Base-by-base conservation (phyloP, 257 asterid genomes). In the Lithospermum erythrorhizon region DNA sequence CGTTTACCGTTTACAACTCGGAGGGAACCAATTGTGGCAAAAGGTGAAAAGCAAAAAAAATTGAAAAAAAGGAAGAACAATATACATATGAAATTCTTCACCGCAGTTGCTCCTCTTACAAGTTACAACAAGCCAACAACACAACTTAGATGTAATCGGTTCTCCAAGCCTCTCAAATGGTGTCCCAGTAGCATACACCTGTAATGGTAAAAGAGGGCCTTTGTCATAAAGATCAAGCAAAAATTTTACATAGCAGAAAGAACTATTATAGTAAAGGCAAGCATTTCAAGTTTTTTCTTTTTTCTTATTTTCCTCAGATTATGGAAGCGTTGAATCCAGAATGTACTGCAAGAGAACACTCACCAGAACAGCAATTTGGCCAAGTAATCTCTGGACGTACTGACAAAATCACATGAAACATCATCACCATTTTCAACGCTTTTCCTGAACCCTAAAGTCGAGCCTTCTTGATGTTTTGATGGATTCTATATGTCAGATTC, bases 121-220 rank as follows among this genome's bases (percentile, higher is more conserved):
- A 78, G 63, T 76, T 59, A 91, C 75, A 91, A 78, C 78, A 91
- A 82, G 67, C 98, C 98, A 56, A 91, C 96, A 29, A 71, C 96
- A 72, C 97, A 91, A 68, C 85, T 88, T 48, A 91, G 80, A 76
- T 88, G 95, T 75, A 91, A 75, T 74, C 96, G 81, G 79, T 88
- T 91, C 83, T 91, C 98, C 94, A 91, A 74, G 52, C 95, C 93
- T 76, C 98, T 75, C 67, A 93, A 76, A 72, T 93, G 99, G 80
- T 93, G 99, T 32, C 99, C 99, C 61, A 93, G 68, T 77, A 93
- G 63, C 99, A 93, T 89, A 75, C 97, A 93, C 99, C 99, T 93
- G 90, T 56, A 51, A 68, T 37, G 15, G 59, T 29, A 52, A 56
- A 23, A 47, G 41, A 52, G 58, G 23, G 56, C n/a, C 7, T 21